A percentile compares a stretch with the other conserved stretches of the same genome.
phyloP scores from a whole-genome alignment of 2,329 filamentous ascomycete species.

The Colletotrichum incanum region DNA sequence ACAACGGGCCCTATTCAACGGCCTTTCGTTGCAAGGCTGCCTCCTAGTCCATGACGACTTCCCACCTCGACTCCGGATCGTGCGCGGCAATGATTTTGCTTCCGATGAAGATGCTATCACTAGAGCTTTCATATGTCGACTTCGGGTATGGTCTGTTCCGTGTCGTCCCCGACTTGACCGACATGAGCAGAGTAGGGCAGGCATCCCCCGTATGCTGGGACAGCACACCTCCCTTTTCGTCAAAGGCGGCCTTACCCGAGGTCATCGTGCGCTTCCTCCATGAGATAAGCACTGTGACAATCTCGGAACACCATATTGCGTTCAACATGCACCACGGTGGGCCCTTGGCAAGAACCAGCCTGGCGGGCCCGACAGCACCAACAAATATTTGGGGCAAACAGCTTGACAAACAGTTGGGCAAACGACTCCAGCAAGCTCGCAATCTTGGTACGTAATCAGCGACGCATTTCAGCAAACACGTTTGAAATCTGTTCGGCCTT shows the following conservation, averaged over 20 bases:
- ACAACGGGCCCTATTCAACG: slow-evolving; percentile 40
- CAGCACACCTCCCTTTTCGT: background rate
- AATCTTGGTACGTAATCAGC: background rate
- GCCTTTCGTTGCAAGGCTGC: slow-evolving; percentile 27
- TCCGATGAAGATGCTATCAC: slow-evolving; percentile 31
- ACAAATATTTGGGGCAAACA: slow-evolving; percentile 19
- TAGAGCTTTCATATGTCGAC: background rate
- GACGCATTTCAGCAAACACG: background rate
- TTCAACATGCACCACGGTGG: slow-evolving; percentile 10
- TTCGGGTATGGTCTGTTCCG: background rate
- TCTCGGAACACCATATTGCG: background rate
- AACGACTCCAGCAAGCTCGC: slow-evolving; percentile 6
- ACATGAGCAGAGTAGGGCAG: background rate
- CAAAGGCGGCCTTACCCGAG: slow-evolving; percentile 6
- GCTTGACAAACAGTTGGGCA: slow-evolving; percentile 18
- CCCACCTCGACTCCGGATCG: slow-evolving; percentile 11
- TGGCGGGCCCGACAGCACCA: slow-evolving; percentile 10
- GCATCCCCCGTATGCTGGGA: background rate
- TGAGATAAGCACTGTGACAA: slow-evolving; percentile 5
- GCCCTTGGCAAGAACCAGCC: slow-evolving; percentile 7
- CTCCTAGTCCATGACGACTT: slow-evolving; percentile 19
- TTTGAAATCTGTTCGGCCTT: background rate
- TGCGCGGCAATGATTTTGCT: slow-evolving; percentile 18
- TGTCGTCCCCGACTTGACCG: slow-evolving; percentile 6
- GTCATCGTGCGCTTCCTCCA: background rate